A percentile compares a stretch with the other conserved stretches of the same genome.
Evolutionary conservation across 2,329 filamentous ascomycete genomes (phyloP).

Genomic region (Hirsutella thompsonii): DNA sequence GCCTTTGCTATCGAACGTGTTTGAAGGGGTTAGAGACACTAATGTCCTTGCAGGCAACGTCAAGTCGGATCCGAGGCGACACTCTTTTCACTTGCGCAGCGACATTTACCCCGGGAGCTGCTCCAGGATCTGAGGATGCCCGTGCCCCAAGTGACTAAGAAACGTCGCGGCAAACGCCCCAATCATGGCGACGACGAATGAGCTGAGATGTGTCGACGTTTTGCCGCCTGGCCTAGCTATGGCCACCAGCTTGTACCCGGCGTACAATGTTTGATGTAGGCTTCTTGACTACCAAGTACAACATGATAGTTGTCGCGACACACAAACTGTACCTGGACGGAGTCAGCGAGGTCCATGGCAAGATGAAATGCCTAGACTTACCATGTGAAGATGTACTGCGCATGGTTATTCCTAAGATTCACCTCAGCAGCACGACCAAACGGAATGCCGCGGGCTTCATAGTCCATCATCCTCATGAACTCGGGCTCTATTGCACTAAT

Average conservation of each 20-base stretch:
- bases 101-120: conserved; percentile 68
- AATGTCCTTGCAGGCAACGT: conserved; percentile 51
- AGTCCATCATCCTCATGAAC: conserved; percentile 61
- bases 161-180: conserved; percentile 21
- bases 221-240: conserved; percentile 41
- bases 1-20: no score
- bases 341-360: conserved; percentile 1
- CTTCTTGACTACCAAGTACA: conserved; percentile 90
- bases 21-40: no score
- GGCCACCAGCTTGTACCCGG: conserved; percentile 63
- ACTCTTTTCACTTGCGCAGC: conserved; percentile 74
- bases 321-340: conserved; percentile 67
- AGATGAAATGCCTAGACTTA: conserved; percentile 31
- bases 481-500: conserved; percentile 50
- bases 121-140: conserved; percentile 71
- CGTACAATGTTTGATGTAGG: conserved; percentile 60
- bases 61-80: conserved; percentile 60
- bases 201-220: conserved; percentile 11
- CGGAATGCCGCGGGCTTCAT: conserved; percentile 70
- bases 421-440: conserved; percentile 83
- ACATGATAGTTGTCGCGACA: conserved; percentile 81
- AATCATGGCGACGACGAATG: conserved; percentile 13
- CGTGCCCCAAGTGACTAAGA: conserved; percentile 37
- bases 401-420: conserved; percentile 89
- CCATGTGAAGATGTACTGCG: conserved; percentile 99